phyloP scores from a whole-genome alignment of 2,329 filamentous ascomycete species.

The Fusarium albidum region DNA sequence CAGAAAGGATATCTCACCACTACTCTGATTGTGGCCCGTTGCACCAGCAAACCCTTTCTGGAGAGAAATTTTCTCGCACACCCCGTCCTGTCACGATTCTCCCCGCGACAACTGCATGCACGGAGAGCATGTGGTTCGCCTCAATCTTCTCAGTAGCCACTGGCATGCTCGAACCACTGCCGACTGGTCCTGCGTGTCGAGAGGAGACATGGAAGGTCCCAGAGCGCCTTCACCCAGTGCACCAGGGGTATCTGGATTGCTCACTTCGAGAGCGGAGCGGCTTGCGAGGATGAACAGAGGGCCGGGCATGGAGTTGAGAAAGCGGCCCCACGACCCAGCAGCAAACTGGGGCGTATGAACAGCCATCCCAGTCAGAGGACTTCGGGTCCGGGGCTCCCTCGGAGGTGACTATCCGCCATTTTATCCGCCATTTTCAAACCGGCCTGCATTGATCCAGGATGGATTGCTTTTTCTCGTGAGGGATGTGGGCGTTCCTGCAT shows the following conservation, averaged over 20 bases:
- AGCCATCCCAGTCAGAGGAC: neutral
- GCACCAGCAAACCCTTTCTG: conserved; percentile 1
- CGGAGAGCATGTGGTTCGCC: conserved; percentile 2
- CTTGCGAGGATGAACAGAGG: neutral
- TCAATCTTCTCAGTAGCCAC: conserved; percentile 4
- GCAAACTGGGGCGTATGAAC: conserved; percentile 4
- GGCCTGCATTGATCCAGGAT: neutral
- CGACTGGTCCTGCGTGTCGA: conserved; percentile 2
- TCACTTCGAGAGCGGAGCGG: neutral
- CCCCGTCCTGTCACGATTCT: conserved; percentile 5
- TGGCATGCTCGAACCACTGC: conserved; percentile 19
- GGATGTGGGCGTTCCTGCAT: conserved; percentile 9
- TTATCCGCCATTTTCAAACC: neutral
- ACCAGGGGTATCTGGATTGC: conserved; percentile 13
- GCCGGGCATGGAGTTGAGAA: conserved; percentile 3
- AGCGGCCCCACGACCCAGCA: conserved; percentile 7
- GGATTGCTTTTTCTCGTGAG: conserved; percentile 7
- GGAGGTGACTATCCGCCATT: conserved; percentile 9
- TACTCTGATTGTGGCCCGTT: conserved; percentile 3
- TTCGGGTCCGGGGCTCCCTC: conserved; percentile 14
- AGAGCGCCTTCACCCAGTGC: neutral
- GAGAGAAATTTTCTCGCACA: conserved; percentile 7
- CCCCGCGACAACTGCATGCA: conserved; percentile 2
- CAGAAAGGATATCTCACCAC: conserved; percentile 12
- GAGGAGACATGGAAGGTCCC: conserved; percentile 17